Evolutionary conservation across 2,329 filamentous ascomycete genomes (phyloP).

Genomic region (Setomelanomma holmii): DNA sequence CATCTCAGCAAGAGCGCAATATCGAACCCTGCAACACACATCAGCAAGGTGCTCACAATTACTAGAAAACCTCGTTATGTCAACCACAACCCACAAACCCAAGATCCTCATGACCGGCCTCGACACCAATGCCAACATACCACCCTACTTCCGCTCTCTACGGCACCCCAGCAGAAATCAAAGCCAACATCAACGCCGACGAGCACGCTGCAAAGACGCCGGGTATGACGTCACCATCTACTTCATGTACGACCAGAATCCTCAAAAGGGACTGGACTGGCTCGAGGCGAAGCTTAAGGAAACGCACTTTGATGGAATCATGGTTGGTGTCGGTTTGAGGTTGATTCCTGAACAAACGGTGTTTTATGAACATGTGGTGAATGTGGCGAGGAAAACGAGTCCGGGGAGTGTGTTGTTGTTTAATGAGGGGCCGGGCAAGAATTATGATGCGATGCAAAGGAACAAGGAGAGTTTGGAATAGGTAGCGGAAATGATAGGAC

Average conservation of each 20-base stretch:
- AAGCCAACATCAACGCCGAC: slow-evolving; percentile 14
- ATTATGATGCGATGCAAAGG: slow-evolving; percentile 10
- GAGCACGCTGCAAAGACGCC: slow-evolving; percentile 1
- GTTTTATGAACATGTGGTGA: slow-evolving; percentile 9
- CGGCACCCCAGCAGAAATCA: slow-evolving; percentile 11
- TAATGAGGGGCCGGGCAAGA: slow-evolving; percentile 14
- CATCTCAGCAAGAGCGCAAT: no score
- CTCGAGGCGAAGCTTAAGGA: slow-evolving; percentile 1
- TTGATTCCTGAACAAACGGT: slow-evolving; percentile 5
- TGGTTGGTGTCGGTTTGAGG: slow-evolving; percentile 9
- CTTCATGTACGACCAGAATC: slow-evolving; percentile 8
- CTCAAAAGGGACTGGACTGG: slow-evolving; percentile 4
- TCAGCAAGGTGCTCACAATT: no score
- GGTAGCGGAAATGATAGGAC: background rate
- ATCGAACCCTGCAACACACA: no score
- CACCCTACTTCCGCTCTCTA: slow-evolving; percentile 12
- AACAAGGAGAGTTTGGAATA: slow-evolving; percentile 5
- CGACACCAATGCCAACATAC: background rate
- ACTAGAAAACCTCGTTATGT: background rate
- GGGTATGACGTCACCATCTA: slow-evolving; percentile 9
- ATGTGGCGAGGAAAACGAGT: background rate
- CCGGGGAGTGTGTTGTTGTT: slow-evolving; percentile 11
- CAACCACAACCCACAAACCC: background rate
- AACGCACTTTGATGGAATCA: slow-evolving; percentile 6
- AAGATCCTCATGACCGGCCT: slow-evolving; percentile 12